Percentiles rank a stretch among this genome's conserved stretches.
phyloP scores from a whole-genome alignment of 805 yeast species.

The Kazachstania taianensis region DNA sequence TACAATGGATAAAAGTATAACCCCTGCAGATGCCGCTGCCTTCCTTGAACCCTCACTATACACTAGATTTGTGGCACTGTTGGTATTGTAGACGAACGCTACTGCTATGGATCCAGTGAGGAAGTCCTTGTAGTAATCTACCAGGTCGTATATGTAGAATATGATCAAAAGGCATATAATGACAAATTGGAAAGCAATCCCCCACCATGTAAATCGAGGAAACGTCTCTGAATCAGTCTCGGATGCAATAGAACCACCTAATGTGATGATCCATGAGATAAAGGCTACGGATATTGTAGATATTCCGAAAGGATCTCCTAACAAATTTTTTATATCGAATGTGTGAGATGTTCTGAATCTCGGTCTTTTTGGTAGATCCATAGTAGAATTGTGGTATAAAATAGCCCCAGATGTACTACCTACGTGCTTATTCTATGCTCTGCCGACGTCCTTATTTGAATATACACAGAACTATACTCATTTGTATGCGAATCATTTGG shows the following conservation, averaged over 20 bases:
- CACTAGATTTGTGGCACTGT: constrained; percentile 70
- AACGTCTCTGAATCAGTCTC: constrained; percentile 34
- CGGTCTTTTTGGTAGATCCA: constrained; percentile 16
- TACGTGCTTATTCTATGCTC: too few species aligned
- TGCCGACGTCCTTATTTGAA: too few species aligned
- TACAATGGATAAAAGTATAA: constrained; percentile 69
- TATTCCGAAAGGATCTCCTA: constrained; percentile 82
- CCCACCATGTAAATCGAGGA: constrained; percentile 96
- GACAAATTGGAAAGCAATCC: constrained; percentile 66
- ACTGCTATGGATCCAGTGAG: constrained; percentile 38
- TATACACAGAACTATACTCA: too few species aligned
- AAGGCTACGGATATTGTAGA: constrained; percentile 65
- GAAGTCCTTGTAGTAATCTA: constrained; percentile 57
- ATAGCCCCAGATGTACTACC: too few species aligned
- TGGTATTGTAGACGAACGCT: constrained; percentile 77
- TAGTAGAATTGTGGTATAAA: too few species aligned
- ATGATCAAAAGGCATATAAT: constrained; percentile 41
- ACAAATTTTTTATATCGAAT: constrained; percentile 38
- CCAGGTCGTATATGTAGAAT: constrained; percentile 49
- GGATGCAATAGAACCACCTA: constrained; percentile 73
- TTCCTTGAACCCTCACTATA: constrained; percentile 54
- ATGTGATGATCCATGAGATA: constrained; percentile 78
- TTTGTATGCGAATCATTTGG: too few species aligned
- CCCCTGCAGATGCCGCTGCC: constrained; percentile 90
- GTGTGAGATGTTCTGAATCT: constrained; percentile 16